A percentile compares a stretch with the other conserved stretches of the same genome.
phyloP scores from a whole-genome alignment of 2,329 filamentous ascomycete species.

The Paraconiothyrium brasiliense region DNA sequence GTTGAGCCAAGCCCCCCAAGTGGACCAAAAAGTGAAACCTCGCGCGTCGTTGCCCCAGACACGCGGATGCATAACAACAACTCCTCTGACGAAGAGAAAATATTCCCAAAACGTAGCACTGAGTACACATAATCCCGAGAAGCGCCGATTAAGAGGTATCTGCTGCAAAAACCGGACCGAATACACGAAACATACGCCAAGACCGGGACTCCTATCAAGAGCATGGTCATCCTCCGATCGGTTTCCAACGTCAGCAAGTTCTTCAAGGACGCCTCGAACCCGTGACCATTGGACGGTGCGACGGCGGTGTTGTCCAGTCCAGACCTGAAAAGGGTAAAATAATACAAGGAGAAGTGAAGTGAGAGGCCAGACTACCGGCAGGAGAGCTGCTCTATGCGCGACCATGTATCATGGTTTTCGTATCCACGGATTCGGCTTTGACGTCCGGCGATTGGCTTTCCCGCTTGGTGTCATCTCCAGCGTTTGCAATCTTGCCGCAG shows the following conservation, averaged over 20 bases:
- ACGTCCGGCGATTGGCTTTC: conserved; percentile 44
- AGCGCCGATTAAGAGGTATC: conserved; percentile 45
- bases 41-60: conserved; percentile 23
- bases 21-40: conserved; percentile 26
- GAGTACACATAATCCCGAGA: conserved; percentile 23
- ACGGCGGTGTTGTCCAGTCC: conserved; percentile 30
- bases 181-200: conserved; percentile 20
- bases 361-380: conserved; percentile 21
- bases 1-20: conserved; percentile 26
- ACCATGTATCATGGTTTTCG: conserved; percentile 37
- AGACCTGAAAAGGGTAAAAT: conserved; percentile 35
- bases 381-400: conserved; percentile 31
- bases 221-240: conserved; percentile 26
- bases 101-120: conserved; percentile 20
- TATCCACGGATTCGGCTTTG: conserved; percentile 41
- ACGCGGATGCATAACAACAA: conserved; percentile 31
- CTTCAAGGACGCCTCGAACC: conserved; percentile 35
- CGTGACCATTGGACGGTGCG: conserved; percentile 34
- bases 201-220: conserved; percentile 32
- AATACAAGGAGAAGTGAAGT: conserved; percentile 47
- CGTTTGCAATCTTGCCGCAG: conserved; percentile 63
- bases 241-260: conserved; percentile 33
- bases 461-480: conserved; percentile 43
- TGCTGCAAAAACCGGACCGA: conserved; percentile 32
- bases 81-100: conserved; percentile 20